These are phyloP conservation scores for Metschnikowia continentalis DNA, from an alignment of 805 yeast species.

Conservation along the genomic window DNA sequence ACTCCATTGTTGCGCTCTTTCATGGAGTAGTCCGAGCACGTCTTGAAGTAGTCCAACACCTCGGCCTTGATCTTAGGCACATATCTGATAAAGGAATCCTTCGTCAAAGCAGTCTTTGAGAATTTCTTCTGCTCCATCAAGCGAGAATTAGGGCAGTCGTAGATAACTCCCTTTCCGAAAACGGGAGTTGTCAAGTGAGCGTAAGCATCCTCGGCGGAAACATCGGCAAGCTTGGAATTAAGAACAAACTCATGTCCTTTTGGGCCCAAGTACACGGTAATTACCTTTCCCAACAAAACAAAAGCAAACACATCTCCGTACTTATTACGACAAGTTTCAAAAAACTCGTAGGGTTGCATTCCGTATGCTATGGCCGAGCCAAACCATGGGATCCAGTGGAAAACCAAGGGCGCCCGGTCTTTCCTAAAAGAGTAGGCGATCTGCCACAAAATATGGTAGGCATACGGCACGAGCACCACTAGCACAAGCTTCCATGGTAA, in stretches of 20 bases:
- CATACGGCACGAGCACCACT: slow-evolving; percentile 50
- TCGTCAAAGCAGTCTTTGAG: slow-evolving; percentile 83
- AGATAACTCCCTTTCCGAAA: slow-evolving; percentile 94
- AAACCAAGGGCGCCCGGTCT: slow-evolving; percentile 86
- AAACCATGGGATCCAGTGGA: slow-evolving; percentile 92
- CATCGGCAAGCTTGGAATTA: slow-evolving; percentile 84
- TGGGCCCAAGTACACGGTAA: slow-evolving; percentile 96
- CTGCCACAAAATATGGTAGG: slow-evolving; percentile 65
- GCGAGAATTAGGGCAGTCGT: slow-evolving; percentile 90
- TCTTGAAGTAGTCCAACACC: slow-evolving; percentile 58
- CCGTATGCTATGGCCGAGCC: slow-evolving; percentile 91
- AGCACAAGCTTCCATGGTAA: slow-evolving; percentile 28
- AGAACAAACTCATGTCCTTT: slow-evolving; percentile 96
- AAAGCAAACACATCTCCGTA: slow-evolving; percentile 94
- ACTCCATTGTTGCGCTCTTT: slow-evolving; percentile 40
- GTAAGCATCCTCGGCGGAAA: slow-evolving; percentile 95
- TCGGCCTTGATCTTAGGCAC: slow-evolving; percentile 89
- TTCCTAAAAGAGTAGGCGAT: slow-evolving; percentile 63
- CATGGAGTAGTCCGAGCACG: slow-evolving; percentile 46
- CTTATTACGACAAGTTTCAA: slow-evolving; percentile 68
- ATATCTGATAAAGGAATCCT: slow-evolving; percentile 75
- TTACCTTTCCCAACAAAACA: slow-evolving; percentile 78
- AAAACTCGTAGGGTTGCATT: slow-evolving; percentile 89
- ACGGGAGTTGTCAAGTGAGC: slow-evolving; percentile 98
- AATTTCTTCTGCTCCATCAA: slow-evolving; percentile 98